Evolutionary conservation across 2,329 filamentous ascomycete genomes (phyloP).

Genomic region (Scolecobasidium constrictum): DNA sequence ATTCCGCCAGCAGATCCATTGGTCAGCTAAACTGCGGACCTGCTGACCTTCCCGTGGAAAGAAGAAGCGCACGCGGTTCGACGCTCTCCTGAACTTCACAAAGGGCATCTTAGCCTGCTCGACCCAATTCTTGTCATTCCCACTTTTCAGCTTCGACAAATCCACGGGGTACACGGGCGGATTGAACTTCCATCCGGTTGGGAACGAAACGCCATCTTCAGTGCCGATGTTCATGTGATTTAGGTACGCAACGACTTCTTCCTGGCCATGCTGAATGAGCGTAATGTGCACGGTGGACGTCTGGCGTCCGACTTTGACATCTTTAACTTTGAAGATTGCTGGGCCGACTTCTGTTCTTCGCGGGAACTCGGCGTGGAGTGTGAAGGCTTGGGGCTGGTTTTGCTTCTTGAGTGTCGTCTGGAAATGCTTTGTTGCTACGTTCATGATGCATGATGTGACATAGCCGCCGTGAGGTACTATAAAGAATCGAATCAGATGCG

Average conservation of each 20-base stretch:
- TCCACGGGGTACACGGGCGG: conserved; percentile 34
- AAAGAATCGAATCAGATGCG: conserved; percentile 8
- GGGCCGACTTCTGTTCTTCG: conserved; percentile 50
- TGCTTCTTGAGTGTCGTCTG: conserved; percentile 43
- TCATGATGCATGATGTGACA: conserved; percentile 51
- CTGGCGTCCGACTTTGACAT: conserved; percentile 54
- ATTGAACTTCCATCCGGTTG: conserved; percentile 42
- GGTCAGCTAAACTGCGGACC: conserved; percentile 38
- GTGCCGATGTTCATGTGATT: conserved; percentile 51
- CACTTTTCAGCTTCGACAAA: conserved; percentile 28
- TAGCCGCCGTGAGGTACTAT: conserved; percentile 63
- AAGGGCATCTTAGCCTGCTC: conserved; percentile 33
- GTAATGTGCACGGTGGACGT: conserved; percentile 53
- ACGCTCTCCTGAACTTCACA: conserved; percentile 37
- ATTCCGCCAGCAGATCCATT: conserved; percentile 55
- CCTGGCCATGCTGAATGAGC: conserved; percentile 44
- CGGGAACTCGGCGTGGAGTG: conserved; percentile 55
- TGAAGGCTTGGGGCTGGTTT: conserved; percentile 52
- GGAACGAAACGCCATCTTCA: conserved; percentile 47
- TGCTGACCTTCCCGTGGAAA: conserved; percentile 38
- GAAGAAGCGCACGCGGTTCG: conserved; percentile 39
- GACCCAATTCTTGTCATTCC: conserved; percentile 38
- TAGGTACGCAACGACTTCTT: conserved; percentile 54
- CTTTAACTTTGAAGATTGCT: conserved; percentile 46
- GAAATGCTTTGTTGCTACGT: conserved; percentile 50